Evolutionary conservation across 1,284 basidiomycete genomes (phyloP).

Genomic region (Kalmanozyma brasiliensis): DNA sequence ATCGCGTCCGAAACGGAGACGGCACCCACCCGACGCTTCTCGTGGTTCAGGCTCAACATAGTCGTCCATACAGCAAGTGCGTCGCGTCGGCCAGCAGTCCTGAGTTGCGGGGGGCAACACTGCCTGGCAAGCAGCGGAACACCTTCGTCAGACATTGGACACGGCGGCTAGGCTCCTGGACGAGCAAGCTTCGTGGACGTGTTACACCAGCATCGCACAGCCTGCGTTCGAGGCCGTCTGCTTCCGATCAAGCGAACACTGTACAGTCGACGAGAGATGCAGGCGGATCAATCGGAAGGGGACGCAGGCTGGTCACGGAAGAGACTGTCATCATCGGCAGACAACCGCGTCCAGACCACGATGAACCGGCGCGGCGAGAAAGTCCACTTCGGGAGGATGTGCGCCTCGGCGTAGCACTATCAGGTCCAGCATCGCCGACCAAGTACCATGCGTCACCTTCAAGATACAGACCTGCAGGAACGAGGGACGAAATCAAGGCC

Average conservation of each 20-base stretch:
- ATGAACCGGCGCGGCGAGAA: background rate
- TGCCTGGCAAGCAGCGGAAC: too few relatives aligned
- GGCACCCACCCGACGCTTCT: slow-evolving; percentile 24
- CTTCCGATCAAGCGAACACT: background rate
- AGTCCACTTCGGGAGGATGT: background rate
- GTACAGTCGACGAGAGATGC: background rate
- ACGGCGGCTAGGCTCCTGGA: slow-evolving; percentile 7
- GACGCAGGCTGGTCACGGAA: slow-evolving; percentile 24
- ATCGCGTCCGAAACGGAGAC: slow-evolving; percentile 20
- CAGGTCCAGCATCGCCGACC: background rate
- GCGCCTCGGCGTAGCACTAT: background rate
- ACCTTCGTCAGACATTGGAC: background rate
- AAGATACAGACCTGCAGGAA: slow-evolving; percentile 11
- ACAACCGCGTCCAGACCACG: background rate
- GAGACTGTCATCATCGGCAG: slow-evolving; percentile 34
- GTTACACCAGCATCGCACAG: background rate
- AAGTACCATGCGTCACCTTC: background rate
- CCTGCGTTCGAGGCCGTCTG: too few relatives aligned
- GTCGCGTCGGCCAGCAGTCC: slow-evolving; percentile 19
- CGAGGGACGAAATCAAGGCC: slow-evolving; percentile 25
- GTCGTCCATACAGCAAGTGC: slow-evolving; percentile 2
- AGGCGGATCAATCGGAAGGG: background rate
- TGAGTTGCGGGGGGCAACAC: background rate
- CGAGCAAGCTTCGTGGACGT: slow-evolving; percentile 1
- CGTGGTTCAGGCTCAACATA: slow-evolving; percentile 6